Conservation (phyloP, 1,284 basidiomycete species). For the Mycena citricolor region DNA sequence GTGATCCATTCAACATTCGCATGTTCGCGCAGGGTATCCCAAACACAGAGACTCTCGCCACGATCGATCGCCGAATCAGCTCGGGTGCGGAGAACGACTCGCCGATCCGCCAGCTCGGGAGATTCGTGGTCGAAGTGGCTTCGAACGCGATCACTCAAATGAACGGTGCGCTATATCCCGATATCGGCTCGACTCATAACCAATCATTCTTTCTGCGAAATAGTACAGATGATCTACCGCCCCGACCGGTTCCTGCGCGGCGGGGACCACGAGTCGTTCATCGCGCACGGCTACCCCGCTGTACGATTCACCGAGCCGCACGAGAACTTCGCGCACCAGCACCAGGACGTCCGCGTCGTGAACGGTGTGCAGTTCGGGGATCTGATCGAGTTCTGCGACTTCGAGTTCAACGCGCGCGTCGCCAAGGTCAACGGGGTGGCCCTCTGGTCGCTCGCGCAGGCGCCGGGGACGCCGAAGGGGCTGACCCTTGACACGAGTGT, state of each 20-base stretch:
- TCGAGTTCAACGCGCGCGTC: conserved; percentile 49
- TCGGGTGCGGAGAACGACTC: conserved; percentile 56
- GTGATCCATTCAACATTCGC: conserved; percentile 46
- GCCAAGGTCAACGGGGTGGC: conserved; percentile 51
- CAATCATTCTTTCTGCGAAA: background rate
- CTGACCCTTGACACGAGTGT: conserved; percentile 44
- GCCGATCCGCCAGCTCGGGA: conserved; percentile 47
- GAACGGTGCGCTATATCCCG: conserved; percentile 38
- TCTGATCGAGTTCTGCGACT: conserved; percentile 51
- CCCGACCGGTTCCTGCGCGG: conserved; percentile 52
- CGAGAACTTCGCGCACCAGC: conserved; percentile 57
- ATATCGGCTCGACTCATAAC: background rate
- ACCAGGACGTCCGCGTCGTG: conserved; percentile 52
- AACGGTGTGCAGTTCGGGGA: conserved; percentile 54
- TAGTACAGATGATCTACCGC: conserved; percentile 50
- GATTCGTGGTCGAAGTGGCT: conserved; percentile 49
- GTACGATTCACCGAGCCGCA: conserved; percentile 56
- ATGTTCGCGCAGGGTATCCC: conserved; percentile 53
- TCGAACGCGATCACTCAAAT: conserved; percentile 47
- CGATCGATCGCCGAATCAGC: conserved; percentile 34
- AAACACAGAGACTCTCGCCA: conserved; percentile 37
- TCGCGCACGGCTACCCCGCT: conserved; percentile 47
- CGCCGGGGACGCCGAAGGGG: conserved; percentile 50
- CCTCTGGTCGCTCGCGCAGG: conserved; percentile 53
- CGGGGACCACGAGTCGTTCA: conserved; percentile 54